Evolutionary conservation across 768 basidiomycete species (phyloP).

Genomic region (Kwoniella sp.): DNA sequence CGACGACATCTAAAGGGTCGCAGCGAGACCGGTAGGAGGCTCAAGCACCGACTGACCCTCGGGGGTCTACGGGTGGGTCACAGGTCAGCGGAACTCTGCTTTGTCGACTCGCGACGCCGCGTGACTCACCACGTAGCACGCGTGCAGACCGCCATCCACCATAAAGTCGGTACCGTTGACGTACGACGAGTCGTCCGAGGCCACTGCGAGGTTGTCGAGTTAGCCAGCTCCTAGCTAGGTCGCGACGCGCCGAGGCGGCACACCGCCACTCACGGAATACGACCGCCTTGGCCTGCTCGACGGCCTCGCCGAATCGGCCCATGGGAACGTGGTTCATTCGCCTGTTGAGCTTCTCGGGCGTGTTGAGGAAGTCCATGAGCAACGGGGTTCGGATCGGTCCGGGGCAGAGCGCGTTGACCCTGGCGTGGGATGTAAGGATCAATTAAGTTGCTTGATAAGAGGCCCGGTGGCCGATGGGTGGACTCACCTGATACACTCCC

Average conservation of each 20-base stretch:
- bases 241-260: no score
- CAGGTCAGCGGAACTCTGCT: background rate
- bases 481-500: conserved; percentile 72
- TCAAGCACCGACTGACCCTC: conserved; percentile 15
- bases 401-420: conserved; percentile 92
- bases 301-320: conserved; percentile 95
- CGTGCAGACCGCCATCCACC: conserved; percentile 89
- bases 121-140: conserved; percentile 72
- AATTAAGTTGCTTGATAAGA: no score
- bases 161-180: conserved; percentile 93
- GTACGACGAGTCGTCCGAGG: conserved; percentile 92
- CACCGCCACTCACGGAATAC: conserved; percentile 68
- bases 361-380: conserved; percentile 97
- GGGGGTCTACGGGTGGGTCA: conserved; percentile 16
- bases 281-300: conserved; percentile 88
- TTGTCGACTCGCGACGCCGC: no score
- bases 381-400: conserved; percentile 93
- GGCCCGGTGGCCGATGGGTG: no score
- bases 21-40: conserved; percentile 23
- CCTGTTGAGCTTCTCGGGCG: conserved; percentile 87
- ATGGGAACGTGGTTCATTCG: conserved; percentile 79
- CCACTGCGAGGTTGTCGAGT: conserved; percentile 57
- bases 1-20: conserved; percentile 11
- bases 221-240: background rate
- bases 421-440: background rate